Conservation (phyloP, 2,329 filamentous ascomycete genomes). For the Neurospora sp. region DNA sequence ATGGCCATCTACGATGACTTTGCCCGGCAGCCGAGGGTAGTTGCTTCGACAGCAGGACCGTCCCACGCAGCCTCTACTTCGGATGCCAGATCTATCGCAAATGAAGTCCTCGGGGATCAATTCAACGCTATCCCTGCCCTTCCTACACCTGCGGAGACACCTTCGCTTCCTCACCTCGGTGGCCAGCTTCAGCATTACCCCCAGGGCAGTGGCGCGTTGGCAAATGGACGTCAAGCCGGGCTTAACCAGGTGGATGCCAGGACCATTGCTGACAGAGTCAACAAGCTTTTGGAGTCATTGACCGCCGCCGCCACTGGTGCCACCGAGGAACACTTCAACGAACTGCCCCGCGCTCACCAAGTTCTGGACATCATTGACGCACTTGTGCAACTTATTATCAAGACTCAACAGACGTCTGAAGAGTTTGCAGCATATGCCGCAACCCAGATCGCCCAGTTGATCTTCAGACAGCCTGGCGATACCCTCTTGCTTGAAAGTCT, state of each 20-base stretch:
- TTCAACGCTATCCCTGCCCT: slow-evolving; percentile 47
- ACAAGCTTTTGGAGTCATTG: slow-evolving; percentile 48
- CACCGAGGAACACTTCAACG: slow-evolving; percentile 48
- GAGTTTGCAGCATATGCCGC: slow-evolving; percentile 49
- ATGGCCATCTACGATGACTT: slow-evolving; percentile 97
- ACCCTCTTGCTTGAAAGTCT: slow-evolving; percentile 50
- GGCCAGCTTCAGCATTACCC: slow-evolving; percentile 46
- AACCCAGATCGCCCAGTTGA: slow-evolving; percentile 46
- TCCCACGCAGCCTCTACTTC: slow-evolving; percentile 48
- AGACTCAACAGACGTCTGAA: slow-evolving; percentile 50
- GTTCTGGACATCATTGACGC: slow-evolving; percentile 55
- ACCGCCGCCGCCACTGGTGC: slow-evolving; percentile 42
- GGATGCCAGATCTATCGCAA: slow-evolving; percentile 52
- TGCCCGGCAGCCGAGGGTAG: slow-evolving; percentile 66
- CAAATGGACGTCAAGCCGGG: slow-evolving; percentile 40
- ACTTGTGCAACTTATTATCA: slow-evolving; percentile 51
- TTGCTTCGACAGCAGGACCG: slow-evolving; percentile 42
- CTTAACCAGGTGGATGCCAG: slow-evolving; percentile 41
- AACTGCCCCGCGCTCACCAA: slow-evolving; percentile 47
- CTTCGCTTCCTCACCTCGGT: slow-evolving; percentile 42
- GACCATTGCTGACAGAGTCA: slow-evolving; percentile 42
- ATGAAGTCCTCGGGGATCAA: slow-evolving; percentile 54
- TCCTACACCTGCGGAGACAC: slow-evolving; percentile 49
- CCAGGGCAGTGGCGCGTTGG: slow-evolving; percentile 36
- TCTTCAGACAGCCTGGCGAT: slow-evolving; percentile 46